These are phyloP conservation scores for Starmera amethionina DNA, from an alignment of 805 yeast species.

Conservation along the genomic window DNA sequence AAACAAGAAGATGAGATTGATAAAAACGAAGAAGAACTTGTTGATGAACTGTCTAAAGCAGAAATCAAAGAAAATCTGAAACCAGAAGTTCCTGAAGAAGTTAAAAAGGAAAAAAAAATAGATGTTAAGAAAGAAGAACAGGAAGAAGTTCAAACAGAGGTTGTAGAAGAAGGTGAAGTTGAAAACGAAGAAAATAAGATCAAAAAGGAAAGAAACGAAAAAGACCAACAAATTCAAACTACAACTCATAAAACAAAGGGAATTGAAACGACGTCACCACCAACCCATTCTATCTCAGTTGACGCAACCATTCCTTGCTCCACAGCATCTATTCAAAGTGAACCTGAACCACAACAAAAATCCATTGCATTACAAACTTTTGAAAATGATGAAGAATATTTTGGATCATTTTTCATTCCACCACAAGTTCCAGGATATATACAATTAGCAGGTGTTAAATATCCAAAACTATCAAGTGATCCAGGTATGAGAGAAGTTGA, in stretches of 20 bases:
- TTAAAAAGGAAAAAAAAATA: neutral
- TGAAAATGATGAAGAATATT: constrained; percentile 23
- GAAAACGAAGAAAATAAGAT: neutral
- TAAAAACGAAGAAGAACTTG: neutral
- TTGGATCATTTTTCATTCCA: constrained; percentile 16
- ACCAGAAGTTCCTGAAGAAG: neutral
- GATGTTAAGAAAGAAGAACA: neutral
- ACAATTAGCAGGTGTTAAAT: constrained; percentile 11
- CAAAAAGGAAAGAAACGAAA: neutral
- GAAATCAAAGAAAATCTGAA: neutral
- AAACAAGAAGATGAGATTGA: neutral
- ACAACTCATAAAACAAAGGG: neutral
- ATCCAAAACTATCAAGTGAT: constrained; percentile 13
- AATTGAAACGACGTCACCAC: neutral
- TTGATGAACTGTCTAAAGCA: neutral
- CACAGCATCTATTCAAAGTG: constrained; percentile 8
- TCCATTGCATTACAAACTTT: constrained; percentile 14
- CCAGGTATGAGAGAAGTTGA: constrained; percentile 10
- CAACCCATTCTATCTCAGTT: neutral
- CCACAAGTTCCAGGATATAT: constrained; percentile 8
- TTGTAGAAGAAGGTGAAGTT: neutral
- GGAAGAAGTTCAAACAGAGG: neutral
- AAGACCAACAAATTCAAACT: neutral
- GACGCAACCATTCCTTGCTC: too few relatives aligned
- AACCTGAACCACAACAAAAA: constrained; percentile 1